Conservation (phyloP, 192 early-diverging fungal genomes). For the Coemansia sp. region DNA sequence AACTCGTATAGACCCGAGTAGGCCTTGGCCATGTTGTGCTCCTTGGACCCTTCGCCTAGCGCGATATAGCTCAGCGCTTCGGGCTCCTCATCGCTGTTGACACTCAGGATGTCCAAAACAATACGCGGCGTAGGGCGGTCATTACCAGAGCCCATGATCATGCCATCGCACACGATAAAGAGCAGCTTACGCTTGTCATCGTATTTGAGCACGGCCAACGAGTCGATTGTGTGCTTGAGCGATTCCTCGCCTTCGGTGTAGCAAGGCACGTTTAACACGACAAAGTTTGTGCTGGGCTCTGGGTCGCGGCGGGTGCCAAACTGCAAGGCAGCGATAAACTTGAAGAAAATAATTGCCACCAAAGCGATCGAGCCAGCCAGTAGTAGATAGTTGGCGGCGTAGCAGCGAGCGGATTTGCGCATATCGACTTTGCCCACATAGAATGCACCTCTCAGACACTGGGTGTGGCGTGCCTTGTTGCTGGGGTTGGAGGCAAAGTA, state of each 20-base stretch:
- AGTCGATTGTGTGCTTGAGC: constrained; percentile 87
- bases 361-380: constrained; percentile 77
- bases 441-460: constrained; percentile 83
- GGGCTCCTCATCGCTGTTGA: constrained; percentile 77
- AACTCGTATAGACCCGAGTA: constrained; percentile 96
- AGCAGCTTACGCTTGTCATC: constrained; percentile 98
- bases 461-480: constrained; percentile 53
- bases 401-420: constrained; percentile 74
- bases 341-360: constrained; percentile 83
- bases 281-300: constrained; percentile 85
- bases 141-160: constrained; percentile 96
- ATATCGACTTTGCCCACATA: constrained; percentile 83
- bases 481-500: constrained; percentile 51
- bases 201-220: constrained; percentile 85
- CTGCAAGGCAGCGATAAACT: constrained; percentile 95
- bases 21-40: constrained; percentile 96
- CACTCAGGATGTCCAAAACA: constrained; percentile 93
- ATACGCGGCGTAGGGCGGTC: constrained; percentile 95
- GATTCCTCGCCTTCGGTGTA: constrained; percentile 98
- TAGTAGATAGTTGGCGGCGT: constrained; percentile 83
- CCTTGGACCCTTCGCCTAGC: constrained; percentile 85
- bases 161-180: constrained; percentile 95
- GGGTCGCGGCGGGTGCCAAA: constrained; percentile 71
- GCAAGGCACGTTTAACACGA: constrained; percentile 93
- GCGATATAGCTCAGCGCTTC: constrained; percentile 85